Conservation (phyloP, 352 stramenopile genomes). For the Phytophthora kernoviae region DNA sequence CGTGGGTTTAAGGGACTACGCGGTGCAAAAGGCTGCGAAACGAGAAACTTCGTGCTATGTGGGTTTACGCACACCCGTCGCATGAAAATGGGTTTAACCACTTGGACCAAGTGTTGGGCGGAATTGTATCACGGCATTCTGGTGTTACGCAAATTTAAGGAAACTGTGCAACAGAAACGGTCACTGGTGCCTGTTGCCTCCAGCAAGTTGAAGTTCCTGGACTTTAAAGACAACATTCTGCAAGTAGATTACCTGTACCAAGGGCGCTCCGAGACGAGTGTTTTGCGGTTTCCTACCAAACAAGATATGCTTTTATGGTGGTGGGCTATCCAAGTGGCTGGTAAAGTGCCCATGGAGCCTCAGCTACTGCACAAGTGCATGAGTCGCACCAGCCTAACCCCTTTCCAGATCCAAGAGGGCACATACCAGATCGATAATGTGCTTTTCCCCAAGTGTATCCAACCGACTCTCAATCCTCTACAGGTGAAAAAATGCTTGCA, state of each 20-base stretch:
- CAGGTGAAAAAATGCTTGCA: conserved; percentile 15
- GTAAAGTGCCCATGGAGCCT: conserved; percentile 46
- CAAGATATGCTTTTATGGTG: conserved; percentile 79
- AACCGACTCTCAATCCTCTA: conserved; percentile 16
- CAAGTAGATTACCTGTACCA: conserved; percentile 71
- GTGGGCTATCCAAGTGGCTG: conserved; percentile 73
- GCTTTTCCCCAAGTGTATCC: conserved; percentile 54
- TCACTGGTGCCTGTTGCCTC: conserved; percentile 54
- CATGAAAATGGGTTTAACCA: conserved; percentile 46
- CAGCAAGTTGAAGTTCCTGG: conserved; percentile 51
- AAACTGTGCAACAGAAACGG: conserved; percentile 63
- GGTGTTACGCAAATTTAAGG: conserved; percentile 59
- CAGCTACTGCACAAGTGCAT: conserved; percentile 57
- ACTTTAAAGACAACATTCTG: conserved; percentile 55
- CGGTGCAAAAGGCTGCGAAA: conserved; percentile 51
- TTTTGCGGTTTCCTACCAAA: conserved; percentile 57
- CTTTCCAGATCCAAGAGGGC: conserved; percentile 57
- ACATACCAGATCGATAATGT: conserved; percentile 64
- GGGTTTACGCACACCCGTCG: conserved; percentile 52
- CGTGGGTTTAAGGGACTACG: conserved; percentile 42
- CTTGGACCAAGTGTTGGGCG: conserved; percentile 62
- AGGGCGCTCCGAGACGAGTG: conserved; percentile 39
- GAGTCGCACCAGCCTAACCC: conserved; percentile 42
- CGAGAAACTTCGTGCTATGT: conserved; percentile 60
- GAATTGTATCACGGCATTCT: conserved; percentile 76